Evolutionary conservation across 1,139 yeast species (phyloP), one percentile per base, ranked within the genome.

Genomic region (Lodderomyces metapsilosis): DNA sequence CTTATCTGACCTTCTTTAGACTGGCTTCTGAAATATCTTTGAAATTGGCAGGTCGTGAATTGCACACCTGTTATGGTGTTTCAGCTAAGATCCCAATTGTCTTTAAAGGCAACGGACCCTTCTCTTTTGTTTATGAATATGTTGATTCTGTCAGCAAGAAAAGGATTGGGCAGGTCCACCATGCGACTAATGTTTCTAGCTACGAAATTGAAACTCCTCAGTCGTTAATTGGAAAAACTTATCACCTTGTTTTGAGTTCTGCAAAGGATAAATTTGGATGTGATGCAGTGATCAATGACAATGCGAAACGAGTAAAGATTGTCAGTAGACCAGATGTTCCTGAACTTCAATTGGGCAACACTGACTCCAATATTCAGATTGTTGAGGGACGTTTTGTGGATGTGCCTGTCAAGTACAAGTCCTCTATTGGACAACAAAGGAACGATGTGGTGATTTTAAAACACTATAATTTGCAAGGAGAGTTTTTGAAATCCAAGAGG

Each of bases 71-170:
- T 54, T 62, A 64, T 46, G 78, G 74, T 2, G 66, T 62, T 2
- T 49, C 58, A 6, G 58, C 67, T 0, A 47, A 53, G 1, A 50
- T 87, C 10, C 82, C 83, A 0, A 72, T 89, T 5, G 57, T 60
- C 37, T 74, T 92, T 28, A 77, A 76, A 39, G 98, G 98, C 9
- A 81, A 82, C 49, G 79, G 85, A 0, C 98, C 98, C 2, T 88
- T 84, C 52, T 66, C 74, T 3, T 71, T 92, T 45, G 72, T 70
- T 23, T 89, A 89, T 59, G 58, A 60, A 10, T 57, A 71, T 23
- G 41, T 66, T 27, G 91, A 87, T 50, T 37, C 44, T 2, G 38
- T 45, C 3, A 47, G 63, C 1, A 58, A 57, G 3, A 55, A 56
- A 33, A 48, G 52, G 17, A 65, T 88, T 25, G 60, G 81, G 12